Conservation (phyloP, 1,284 basidiomycete genomes). For the Thecaphora frezii region DNA sequence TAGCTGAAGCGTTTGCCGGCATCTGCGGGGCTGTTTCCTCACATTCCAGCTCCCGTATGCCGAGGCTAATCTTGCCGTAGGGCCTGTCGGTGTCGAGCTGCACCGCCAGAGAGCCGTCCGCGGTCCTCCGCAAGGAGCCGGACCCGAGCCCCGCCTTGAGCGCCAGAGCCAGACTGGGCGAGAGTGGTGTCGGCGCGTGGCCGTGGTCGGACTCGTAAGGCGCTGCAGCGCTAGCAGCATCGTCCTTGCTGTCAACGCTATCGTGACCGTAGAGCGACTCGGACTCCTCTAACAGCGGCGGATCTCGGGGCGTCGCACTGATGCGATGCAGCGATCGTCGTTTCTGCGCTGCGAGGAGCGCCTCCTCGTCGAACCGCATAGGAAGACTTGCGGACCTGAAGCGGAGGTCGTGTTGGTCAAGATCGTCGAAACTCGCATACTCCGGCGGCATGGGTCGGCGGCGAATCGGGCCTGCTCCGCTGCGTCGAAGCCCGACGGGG, state of each 20-base stretch:
- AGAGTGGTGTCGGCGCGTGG: conserved; percentile 6
- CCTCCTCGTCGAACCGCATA: too few relatives aligned
- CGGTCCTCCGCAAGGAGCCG: conserved; percentile 2
- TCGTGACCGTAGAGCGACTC: conserved; percentile 5
- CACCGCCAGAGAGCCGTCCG: background rate
- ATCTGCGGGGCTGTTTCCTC: too few relatives aligned
- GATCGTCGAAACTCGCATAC: background rate
- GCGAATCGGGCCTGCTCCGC: conserved; percentile 1
- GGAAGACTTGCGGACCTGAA: background rate
- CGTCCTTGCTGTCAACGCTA: conserved; percentile 1
- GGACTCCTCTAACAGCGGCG: conserved; percentile 11
- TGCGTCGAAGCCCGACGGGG: background rate
- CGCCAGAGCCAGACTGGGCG: conserved; percentile 6
- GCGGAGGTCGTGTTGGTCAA: background rate
- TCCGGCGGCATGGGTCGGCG: background rate
- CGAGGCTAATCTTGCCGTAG: background rate
- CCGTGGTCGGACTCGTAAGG: conserved; percentile 6
- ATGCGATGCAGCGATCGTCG: conserved; percentile 8
- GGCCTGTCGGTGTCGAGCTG: background rate
- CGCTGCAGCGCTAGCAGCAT: background rate
- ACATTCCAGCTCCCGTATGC: background rate
- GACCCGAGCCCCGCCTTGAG: conserved; percentile 12
- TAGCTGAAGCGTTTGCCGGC: too few relatives aligned
- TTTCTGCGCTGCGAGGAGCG: background rate
- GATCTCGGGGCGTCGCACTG: conserved; percentile 12